Percentiles rank a stretch among this genome's conserved stretches.
These are phyloP conservation scores for Polyporus arcularius DNA, from an alignment of 768 basidiomycete species.

Conservation along the genomic window DNA sequence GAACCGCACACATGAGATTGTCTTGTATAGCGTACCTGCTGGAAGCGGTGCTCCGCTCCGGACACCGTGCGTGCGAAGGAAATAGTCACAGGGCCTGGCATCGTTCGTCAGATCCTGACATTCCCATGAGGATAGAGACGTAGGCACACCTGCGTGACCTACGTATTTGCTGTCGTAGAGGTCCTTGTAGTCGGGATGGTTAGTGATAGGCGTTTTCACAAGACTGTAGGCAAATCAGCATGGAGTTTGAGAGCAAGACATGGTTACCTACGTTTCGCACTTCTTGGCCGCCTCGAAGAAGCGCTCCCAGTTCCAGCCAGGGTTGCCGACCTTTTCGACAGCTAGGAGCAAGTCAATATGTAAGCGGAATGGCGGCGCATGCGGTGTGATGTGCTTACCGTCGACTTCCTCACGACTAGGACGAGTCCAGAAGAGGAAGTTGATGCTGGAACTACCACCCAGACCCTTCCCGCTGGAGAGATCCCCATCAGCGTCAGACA, in stretches of 20 bases:
- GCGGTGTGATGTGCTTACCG: constrained; percentile 9
- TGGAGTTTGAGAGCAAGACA: too few relatives aligned
- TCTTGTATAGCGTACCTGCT: constrained; percentile 11
- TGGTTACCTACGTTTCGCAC: constrained; percentile 18
- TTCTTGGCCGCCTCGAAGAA: constrained; percentile 38
- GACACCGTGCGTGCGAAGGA: constrained; percentile 10
- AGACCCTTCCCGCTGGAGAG: constrained; percentile 8
- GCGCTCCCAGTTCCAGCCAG: constrained; percentile 53
- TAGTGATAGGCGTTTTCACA: not conserved
- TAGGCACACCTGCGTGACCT: constrained; percentile 10
- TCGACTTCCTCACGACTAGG: constrained; percentile 35
- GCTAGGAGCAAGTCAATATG: not conserved
- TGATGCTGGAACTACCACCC: constrained; percentile 48
- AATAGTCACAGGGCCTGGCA: constrained; percentile 14
- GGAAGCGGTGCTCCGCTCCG: constrained; percentile 11
- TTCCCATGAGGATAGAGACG: not conserved
- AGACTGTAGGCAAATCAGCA: too few relatives aligned
- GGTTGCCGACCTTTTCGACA: constrained; percentile 51
- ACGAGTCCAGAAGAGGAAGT: constrained; percentile 37
- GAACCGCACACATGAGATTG: too few relatives aligned
- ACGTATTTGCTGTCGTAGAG: constrained; percentile 5
- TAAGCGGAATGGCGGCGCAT: not conserved
- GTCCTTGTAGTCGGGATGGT: not conserved
- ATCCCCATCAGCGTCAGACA: too few relatives aligned
- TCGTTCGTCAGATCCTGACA: not conserved